phyloP scores from a whole-genome alignment of 2,329 filamentous ascomycete species.

The Zasmidium cellare region DNA sequence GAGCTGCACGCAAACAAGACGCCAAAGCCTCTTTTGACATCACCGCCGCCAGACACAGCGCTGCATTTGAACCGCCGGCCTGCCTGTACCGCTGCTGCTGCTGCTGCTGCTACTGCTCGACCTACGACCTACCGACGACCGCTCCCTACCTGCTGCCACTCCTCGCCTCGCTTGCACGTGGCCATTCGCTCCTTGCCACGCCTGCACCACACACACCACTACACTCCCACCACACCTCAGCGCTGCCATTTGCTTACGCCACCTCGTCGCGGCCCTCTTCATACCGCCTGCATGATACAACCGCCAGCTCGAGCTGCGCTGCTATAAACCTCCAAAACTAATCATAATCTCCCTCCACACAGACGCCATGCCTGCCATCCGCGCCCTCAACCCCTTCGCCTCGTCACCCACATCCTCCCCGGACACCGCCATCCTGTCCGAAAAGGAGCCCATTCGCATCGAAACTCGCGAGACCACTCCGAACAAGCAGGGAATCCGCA shows the following conservation, averaged over 20 bases:
- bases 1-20: too few relatives aligned
- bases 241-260: not conserved
- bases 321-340: slow-evolving; percentile 21
- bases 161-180: not conserved
- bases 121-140: not conserved
- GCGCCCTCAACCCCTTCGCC: slow-evolving; percentile 60
- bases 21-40: too few relatives aligned
- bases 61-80: too few relatives aligned
- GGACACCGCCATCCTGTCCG: slow-evolving; percentile 50
- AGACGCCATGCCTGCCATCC: slow-evolving; percentile 60
- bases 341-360: slow-evolving; percentile 29
- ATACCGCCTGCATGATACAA: not conserved
- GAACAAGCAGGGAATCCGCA: slow-evolving; percentile 22
- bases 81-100: too few relatives aligned
- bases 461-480: slow-evolving; percentile 24
- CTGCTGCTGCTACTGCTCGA: not conserved
- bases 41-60: too few relatives aligned
- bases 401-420: slow-evolving; percentile 51
- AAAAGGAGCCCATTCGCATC: slow-evolving; percentile 50
- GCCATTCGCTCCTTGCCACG: not conserved
- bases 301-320: not conserved
- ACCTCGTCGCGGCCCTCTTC: not conserved
- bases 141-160: not conserved
- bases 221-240: not conserved
- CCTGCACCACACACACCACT: too few relatives aligned